Percentiles rank a stretch among this genome's conserved stretches.
Evolutionary conservation across 441 rosid genomes (phyloP).

Genomic region (Populus hybrid): DNA sequence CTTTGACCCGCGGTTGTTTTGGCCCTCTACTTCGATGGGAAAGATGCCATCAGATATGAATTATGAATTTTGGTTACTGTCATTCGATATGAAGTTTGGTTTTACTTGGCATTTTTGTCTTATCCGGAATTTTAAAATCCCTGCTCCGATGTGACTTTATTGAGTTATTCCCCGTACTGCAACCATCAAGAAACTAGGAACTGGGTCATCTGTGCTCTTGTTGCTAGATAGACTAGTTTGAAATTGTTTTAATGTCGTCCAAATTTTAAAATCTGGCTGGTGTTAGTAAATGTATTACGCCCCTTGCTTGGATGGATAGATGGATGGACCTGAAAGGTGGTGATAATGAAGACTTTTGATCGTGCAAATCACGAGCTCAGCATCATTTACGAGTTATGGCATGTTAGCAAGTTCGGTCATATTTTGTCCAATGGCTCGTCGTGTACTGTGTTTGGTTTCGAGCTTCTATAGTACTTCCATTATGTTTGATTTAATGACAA

Average conservation of each 20-base stretch:
- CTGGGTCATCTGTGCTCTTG: not conserved
- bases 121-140: not conserved
- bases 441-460: no score
- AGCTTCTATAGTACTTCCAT: no score
- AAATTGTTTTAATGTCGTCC: not conserved
- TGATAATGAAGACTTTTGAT: not conserved
- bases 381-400: not conserved
- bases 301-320: not conserved
- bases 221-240: not conserved
- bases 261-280: not conserved
- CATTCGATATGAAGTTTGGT: not conserved
- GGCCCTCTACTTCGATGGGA: not conserved
- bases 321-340: not conserved
- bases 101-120: slow-evolving; percentile 4
- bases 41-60: not conserved
- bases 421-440: not conserved
- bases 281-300: no score
- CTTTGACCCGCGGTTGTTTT: not conserved
- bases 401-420: not conserved
- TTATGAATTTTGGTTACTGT: not conserved
- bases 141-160: slow-evolving; percentile 1
- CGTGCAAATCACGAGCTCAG: not conserved
- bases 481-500: no score
- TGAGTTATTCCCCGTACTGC: not conserved
- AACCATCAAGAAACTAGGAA: not conserved